Percentiles rank a stretch among this genome's conserved stretches.
Evolutionary conservation across 345 rosid genomes (phyloP).

Genomic region (Kernera saxatilis): DNA sequence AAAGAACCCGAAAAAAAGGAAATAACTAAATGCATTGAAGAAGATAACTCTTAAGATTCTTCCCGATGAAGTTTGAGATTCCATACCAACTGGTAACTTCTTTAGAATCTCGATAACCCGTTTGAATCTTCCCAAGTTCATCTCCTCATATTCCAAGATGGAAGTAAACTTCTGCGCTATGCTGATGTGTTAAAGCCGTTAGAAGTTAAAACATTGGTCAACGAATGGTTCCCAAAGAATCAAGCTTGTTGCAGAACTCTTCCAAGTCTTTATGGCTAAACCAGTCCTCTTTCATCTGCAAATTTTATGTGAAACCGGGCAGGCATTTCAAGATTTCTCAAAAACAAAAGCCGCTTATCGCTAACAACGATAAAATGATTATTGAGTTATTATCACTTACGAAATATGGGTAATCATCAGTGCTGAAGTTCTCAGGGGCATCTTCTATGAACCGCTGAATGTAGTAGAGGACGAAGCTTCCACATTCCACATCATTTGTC

Average conservation of each 20-base stretch:
- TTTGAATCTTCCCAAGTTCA: not conserved
- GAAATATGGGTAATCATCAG: conserved; percentile 40
- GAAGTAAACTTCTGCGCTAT: conserved; percentile 1
- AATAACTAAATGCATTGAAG: no score
- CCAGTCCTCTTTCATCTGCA: conserved; percentile 65
- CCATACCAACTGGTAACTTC: not conserved
- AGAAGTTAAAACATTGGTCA: not conserved
- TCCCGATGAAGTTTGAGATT: not conserved
- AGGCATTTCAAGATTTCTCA: not conserved
- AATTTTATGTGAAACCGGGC: not conserved
- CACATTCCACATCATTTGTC: conserved; percentile 60
- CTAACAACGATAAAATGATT: not conserved
- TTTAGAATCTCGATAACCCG: not conserved
- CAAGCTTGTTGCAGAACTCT: conserved; percentile 36
- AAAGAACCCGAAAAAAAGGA: no score
- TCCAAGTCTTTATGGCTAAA: conserved; percentile 42
- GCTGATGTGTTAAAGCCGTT: not conserved
- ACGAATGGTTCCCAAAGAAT: conserved; percentile 19
- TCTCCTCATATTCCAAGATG: not conserved
- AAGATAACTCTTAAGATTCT: no score
- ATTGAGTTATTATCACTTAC: conserved; percentile 36
- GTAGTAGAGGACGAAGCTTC: conserved; percentile 62
- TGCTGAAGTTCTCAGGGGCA: conserved; percentile 47
- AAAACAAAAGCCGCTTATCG: not conserved
- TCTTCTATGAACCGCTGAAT: conserved; percentile 50